Evolutionary conservation across 2,329 filamentous ascomycete genomes (phyloP).

Genomic region (Aureobasidium sp.): DNA sequence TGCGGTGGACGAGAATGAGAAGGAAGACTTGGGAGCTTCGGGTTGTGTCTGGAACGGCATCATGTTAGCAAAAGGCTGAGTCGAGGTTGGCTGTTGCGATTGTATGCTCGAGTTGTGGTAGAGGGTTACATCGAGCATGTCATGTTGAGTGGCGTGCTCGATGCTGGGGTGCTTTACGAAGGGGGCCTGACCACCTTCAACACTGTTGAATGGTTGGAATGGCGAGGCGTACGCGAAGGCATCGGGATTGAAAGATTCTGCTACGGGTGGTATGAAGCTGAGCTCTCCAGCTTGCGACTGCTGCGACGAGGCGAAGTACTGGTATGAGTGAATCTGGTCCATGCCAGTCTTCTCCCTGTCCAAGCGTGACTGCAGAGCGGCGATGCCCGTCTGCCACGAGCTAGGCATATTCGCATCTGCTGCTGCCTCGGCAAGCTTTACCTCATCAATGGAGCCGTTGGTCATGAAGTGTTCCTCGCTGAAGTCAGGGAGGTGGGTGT

Average conservation of each 20-base stretch:
- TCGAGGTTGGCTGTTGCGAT: not conserved
- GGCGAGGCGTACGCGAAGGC: not conserved
- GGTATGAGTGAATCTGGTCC: not conserved
- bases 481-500: slow-evolving; percentile 4
- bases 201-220: slow-evolving; percentile 9
- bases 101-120: not conserved
- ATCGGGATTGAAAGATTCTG: not conserved
- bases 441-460: not conserved
- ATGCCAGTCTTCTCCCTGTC: slow-evolving; percentile 4
- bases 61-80: not conserved
- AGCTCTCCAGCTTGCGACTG: not conserved
- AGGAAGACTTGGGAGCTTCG: not conserved
- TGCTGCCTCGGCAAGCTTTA: not conserved
- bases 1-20: not conserved
- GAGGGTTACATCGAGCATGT: not conserved
- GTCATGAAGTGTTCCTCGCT: not conserved
- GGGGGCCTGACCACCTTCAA: not conserved
- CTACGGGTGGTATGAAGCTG: not conserved
- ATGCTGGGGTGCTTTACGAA: not conserved
- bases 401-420: not conserved
- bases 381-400: slow-evolving; percentile 6
- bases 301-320: not conserved
- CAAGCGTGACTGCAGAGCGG: not conserved
- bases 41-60: not conserved
- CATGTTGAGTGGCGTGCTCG: slow-evolving; percentile 3